Conservation (phyloP, 495 filamentous ascomycete genomes). For the Neurospora terricola region DNA sequence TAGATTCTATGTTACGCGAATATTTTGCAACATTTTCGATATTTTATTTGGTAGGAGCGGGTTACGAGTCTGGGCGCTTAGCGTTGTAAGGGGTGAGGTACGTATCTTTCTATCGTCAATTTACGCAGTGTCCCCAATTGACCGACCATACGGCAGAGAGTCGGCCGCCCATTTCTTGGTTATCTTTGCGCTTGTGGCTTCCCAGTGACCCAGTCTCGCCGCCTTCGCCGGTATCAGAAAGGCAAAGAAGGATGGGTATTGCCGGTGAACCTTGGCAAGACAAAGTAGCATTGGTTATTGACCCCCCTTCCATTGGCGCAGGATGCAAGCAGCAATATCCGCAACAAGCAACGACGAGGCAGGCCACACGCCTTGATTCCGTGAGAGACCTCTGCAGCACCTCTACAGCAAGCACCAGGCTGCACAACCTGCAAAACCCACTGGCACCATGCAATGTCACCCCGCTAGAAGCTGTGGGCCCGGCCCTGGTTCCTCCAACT, state of each 20-base stretch:
- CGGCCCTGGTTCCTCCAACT: not conserved
- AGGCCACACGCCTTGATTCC: not conserved
- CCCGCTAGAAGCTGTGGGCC: slow-evolving; percentile 1
- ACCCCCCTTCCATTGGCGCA: not conserved
- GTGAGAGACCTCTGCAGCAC: not conserved
- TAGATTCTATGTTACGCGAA: too few species aligned
- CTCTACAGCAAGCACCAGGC: not conserved
- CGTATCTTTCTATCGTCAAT: too few species aligned
- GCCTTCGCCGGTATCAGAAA: not conserved
- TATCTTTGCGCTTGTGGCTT: not conserved
- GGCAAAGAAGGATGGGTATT: not conserved
- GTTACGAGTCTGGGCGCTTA: too few species aligned
- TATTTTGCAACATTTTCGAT: too few species aligned
- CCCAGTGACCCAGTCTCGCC: not conserved
- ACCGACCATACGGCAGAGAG: not conserved
- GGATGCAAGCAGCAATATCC: not conserved
- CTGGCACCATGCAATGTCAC: not conserved
- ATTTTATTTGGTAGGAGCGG: too few species aligned
- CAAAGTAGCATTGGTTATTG: too few species aligned
- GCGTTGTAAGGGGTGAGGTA: too few species aligned
- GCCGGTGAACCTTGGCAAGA: not conserved
- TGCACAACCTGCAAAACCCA: not conserved
- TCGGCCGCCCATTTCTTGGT: not conserved
- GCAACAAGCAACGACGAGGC: not conserved
- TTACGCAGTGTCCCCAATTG: too few species aligned